Percentiles rank a stretch among this genome's conserved stretches.
Conservation (phyloP, 768 basidiomycete species). For the Multifurca ochricompacta region DNA sequence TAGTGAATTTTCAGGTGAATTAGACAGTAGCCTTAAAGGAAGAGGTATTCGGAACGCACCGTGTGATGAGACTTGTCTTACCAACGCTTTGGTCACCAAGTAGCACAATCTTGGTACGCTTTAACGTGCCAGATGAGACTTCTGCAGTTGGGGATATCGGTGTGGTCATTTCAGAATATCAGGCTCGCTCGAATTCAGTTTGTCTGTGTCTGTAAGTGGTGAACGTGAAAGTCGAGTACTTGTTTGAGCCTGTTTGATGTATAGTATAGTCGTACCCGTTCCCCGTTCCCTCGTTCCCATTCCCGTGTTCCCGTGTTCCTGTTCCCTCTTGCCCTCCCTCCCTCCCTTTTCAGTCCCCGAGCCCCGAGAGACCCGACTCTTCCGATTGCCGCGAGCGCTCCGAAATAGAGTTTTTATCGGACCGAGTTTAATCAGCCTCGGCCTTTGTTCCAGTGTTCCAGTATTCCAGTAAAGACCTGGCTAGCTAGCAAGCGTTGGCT, state of each 20-base stretch:
- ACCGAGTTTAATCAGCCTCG: too few species aligned
- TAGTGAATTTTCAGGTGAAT: conserved; percentile 26
- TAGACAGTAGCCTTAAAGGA: neutral
- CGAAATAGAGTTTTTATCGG: neutral
- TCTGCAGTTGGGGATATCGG: conserved; percentile 66
- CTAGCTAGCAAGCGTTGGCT: too few species aligned
- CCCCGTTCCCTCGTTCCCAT: too few species aligned
- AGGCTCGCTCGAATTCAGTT: too few species aligned
- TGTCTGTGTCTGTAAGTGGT: too few species aligned
- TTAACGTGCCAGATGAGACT: conserved; percentile 82
- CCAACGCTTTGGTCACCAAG: conserved; percentile 97
- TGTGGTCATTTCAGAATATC: conserved; percentile 39
- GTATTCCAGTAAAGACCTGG: neutral
- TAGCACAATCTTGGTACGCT: conserved; percentile 93
- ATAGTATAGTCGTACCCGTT: too few species aligned
- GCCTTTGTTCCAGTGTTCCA: neutral
- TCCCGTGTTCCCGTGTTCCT: too few species aligned
- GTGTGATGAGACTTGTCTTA: conserved; percentile 96
- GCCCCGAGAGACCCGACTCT: too few species aligned
- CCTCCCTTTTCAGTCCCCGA: too few species aligned
- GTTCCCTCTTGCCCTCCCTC: too few species aligned
- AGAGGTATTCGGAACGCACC: conserved; percentile 39
- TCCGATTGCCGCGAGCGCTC: neutral
- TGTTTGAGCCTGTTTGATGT: conserved; percentile 8
- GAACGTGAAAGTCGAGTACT: neutral